Percentiles rank a stretch among this genome's conserved stretches.
These are phyloP conservation scores for Clarireedia homoeocarpa DNA, from an alignment of 2,329 filamentous ascomycete genomes.

Conservation along the genomic window DNA sequence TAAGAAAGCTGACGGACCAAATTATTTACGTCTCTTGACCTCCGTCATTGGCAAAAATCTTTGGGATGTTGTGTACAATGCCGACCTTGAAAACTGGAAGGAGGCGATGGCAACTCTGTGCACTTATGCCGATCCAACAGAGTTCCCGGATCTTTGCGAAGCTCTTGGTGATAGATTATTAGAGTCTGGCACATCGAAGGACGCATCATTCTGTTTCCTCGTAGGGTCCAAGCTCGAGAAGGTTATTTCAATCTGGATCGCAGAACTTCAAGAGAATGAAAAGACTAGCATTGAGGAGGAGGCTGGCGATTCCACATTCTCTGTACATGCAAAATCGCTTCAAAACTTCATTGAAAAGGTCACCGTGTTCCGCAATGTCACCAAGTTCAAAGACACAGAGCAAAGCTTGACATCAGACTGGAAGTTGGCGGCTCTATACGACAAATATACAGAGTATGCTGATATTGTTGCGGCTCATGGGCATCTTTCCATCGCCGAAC, in stretches of 20 bases:
- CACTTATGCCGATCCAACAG: conserved; percentile 84
- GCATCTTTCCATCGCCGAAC: conserved; percentile 76
- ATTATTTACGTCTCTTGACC: conserved; percentile 82
- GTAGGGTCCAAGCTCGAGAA: conserved; percentile 96
- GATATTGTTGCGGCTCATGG: conserved; percentile 90
- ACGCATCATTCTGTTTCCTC: conserved; percentile 94
- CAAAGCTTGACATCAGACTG: conserved; percentile 65
- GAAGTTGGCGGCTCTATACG: conserved; percentile 83
- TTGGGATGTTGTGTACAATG: conserved; percentile 97
- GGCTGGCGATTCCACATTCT: conserved; percentile 73
- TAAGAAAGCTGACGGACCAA: conserved; percentile 73
- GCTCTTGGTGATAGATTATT: conserved; percentile 85
- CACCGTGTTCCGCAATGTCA: conserved; percentile 88
- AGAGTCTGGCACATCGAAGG: conserved; percentile 70
- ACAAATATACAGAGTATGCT: conserved; percentile 94
- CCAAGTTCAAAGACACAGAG: conserved; percentile 80
- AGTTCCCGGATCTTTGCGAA: conserved; percentile 93
- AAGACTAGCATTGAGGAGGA: conserved; percentile 62
- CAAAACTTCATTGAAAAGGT: conserved; percentile 98
- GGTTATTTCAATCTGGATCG: conserved; percentile 89
- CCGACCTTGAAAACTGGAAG: conserved; percentile 88
- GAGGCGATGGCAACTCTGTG: conserved; percentile 93
- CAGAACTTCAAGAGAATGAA: conserved; percentile 80
- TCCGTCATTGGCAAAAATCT: conserved; percentile 95
- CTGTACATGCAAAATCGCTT: conserved; percentile 78